Percentiles rank a stretch among this genome's conserved stretches.
These are phyloP conservation scores for Guadua angustifolia DNA, from an alignment of 176 grass and related monocot genomes.

Conservation along the genomic window DNA sequence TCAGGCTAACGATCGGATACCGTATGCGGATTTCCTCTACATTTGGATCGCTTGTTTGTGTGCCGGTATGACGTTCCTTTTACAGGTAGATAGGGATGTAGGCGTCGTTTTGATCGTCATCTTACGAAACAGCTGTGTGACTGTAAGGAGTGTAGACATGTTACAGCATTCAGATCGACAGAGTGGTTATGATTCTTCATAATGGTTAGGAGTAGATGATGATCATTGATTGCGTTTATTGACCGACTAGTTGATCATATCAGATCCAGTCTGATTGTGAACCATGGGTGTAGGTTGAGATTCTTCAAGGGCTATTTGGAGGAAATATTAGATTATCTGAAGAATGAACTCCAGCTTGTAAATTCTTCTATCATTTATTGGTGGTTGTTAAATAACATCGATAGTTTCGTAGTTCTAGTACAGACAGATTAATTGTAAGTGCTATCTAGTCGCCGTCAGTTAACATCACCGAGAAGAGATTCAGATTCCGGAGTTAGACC, in stretches of 20 bases:
- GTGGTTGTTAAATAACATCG: not conserved
- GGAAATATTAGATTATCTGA: too few species aligned
- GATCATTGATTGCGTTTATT: not conserved
- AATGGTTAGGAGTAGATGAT: not conserved
- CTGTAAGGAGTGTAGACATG: not conserved
- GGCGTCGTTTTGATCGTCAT: not conserved
- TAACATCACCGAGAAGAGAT: not conserved
- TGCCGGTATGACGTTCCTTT: constrained; percentile 34
- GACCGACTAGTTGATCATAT: not conserved
- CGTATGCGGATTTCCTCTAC: constrained; percentile 59
- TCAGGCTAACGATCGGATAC: constrained; percentile 36
- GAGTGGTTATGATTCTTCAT: constrained; percentile 9
- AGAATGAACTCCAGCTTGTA: too few species aligned
- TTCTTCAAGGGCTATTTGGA: not conserved
- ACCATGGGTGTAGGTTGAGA: not conserved
- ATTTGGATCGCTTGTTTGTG: constrained; percentile 57
- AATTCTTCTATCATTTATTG: not conserved
- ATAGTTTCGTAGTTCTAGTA: not conserved
- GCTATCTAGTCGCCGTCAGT: not conserved
- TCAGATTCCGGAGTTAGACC: not conserved
- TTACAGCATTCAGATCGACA: not conserved
- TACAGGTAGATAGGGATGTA: not conserved
- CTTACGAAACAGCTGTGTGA: not conserved
- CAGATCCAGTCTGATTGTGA: not conserved
- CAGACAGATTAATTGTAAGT: not conserved